Evolutionary conservation across 495 filamentous ascomycete genomes (phyloP).

Genomic region (Ramalina peruviana): DNA sequence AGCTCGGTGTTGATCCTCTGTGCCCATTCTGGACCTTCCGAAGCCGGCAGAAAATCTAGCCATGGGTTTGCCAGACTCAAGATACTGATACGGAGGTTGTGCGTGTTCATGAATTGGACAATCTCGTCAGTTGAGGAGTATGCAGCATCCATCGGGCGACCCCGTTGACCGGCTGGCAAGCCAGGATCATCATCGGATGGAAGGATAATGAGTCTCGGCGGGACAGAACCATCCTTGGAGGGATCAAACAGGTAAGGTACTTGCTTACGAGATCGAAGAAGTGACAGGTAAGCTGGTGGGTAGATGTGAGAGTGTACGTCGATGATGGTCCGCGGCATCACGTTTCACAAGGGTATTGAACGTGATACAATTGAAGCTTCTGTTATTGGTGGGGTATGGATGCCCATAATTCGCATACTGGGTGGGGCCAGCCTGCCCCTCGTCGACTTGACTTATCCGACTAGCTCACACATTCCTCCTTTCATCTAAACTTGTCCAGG

Average conservation of each 20-base stretch:
- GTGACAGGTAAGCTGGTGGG: slow-evolving; percentile 65
- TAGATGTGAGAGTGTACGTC: slow-evolving; percentile 96
- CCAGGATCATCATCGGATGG: slow-evolving; percentile 45
- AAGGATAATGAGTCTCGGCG: slow-evolving; percentile 70
- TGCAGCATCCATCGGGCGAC: slow-evolving; percentile 61
- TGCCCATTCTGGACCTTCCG: slow-evolving; percentile 48
- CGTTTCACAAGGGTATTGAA: too few species aligned
- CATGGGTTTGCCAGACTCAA: slow-evolving; percentile 91
- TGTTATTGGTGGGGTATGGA: too few species aligned
- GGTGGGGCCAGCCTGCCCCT: too few species aligned
- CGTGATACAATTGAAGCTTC: too few species aligned
- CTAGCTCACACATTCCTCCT: too few species aligned
- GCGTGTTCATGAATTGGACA: slow-evolving; percentile 73
- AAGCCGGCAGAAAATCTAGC: slow-evolving; percentile 68
- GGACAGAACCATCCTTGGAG: slow-evolving; percentile 31
- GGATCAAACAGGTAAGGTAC: slow-evolving; percentile 72
- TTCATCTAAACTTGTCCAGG: too few species aligned
- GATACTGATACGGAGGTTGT: slow-evolving; percentile 68
- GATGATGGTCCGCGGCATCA: slow-evolving; percentile 19
- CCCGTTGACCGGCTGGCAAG: slow-evolving; percentile 36
- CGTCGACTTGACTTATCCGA: too few species aligned
- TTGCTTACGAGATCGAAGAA: slow-evolving; percentile 58
- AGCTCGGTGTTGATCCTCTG: slow-evolving; percentile 64
- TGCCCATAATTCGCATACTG: too few species aligned
- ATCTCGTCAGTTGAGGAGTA: slow-evolving; percentile 63